Conservation (phyloP, 2,329 filamentous ascomycete species). For the Metarhizium brunneum region DNA sequence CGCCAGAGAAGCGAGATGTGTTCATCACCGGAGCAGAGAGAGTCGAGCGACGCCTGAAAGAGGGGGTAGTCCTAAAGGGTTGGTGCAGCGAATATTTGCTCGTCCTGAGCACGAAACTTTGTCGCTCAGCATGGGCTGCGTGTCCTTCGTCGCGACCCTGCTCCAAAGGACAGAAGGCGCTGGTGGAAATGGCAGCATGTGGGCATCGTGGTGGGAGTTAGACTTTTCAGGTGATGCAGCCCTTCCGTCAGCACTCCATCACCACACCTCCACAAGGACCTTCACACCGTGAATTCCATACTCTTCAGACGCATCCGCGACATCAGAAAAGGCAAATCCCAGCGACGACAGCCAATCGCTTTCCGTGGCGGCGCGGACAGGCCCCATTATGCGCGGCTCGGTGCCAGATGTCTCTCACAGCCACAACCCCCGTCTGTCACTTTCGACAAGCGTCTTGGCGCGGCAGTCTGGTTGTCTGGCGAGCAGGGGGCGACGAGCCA, state of each 20-base stretch:
- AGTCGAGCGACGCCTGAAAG: too few relatives aligned
- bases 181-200: neutral
- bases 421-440: neutral
- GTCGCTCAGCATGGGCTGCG: neutral
- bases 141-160: neutral
- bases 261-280: neutral
- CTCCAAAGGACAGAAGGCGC: neutral
- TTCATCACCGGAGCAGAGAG: too few relatives aligned
- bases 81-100: too few relatives aligned
- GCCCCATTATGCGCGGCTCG: neutral
- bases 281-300: neutral
- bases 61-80: too few relatives aligned
- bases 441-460: neutral
- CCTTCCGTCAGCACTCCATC: neutral
- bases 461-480: neutral
- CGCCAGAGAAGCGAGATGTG: too few relatives aligned
- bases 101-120: too few relatives aligned
- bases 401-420: neutral
- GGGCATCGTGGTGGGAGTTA: neutral
- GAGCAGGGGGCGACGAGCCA: neutral
- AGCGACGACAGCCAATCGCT: neutral
- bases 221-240: conserved; percentile 1
- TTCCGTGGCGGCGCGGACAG: neutral
- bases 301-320: neutral
- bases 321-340: neutral